Evolutionary conservation across 2,329 filamentous ascomycete genomes (phyloP), one percentile per base, ranked within the genome.

Genomic region (Pezicula radicicola): DNA sequence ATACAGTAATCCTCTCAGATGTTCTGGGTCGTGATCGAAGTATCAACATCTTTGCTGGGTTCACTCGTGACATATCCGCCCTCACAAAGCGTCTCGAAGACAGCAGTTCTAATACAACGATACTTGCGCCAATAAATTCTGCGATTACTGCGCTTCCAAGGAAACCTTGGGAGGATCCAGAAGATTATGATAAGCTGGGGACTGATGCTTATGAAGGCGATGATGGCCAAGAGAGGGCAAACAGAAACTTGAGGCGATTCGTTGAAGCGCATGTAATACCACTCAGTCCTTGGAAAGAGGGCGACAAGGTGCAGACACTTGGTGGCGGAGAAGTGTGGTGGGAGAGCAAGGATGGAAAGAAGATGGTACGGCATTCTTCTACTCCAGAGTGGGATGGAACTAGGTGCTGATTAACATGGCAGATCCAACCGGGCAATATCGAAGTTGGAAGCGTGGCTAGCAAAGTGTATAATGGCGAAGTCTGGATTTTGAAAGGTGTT

Each of bases 121-220:
- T 97, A 21, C 82, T 97, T 3, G 93, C 92, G 5, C 94, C 94
- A 1, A 75, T 89, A 49, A 97, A 99, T 75, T 84, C 81, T 16
- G 91, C 86, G 3, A 83, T 99, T 64, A 87, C 88, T 58, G 74
- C 71, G 1, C 75, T 97, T 21, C 89, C 91, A 1, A 79, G 87
- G 48, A 97, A 97, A 69, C 92, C 92, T 0, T 96, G 90, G 90
- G 89, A 88, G 62, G 76, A 92, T 56, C 82, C 88, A 0, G 71
- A 78, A 48, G 91, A 96, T 59, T 93, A 94, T 67, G 72, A 76
- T 3, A 69, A 70, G 1, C 72, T 88, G 3, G 91, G 90, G 0
- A 76, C 79, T 2, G 72, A 84, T 30, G 90, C 87, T 1, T 97
- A 96, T 65, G 83, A 88, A 44, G 91, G 91, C 0, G 74, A 78